Evolutionary conservation across 495 filamentous ascomycete species (phyloP).

Genomic region (Penicillium egyptiacum): DNA sequence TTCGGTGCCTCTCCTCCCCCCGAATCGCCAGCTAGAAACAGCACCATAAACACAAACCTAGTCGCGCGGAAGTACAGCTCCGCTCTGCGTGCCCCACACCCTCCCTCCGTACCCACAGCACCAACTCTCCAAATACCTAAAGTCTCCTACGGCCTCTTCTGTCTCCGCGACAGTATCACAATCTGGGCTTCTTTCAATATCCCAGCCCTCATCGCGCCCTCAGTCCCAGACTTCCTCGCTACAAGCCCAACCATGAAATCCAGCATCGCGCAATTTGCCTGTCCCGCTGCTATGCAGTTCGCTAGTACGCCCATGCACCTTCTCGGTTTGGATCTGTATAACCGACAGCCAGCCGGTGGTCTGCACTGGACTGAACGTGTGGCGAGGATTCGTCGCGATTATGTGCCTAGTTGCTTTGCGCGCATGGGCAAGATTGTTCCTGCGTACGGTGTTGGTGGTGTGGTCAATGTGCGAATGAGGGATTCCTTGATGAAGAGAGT

Average conservation of each 20-base stretch:
- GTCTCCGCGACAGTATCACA: conserved; percentile 80
- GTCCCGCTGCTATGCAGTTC: conserved; percentile 79
- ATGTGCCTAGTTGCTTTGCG: conserved; percentile 72
- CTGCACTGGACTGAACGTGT: conserved; percentile 58
- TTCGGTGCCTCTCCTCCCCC: conserved; percentile 58
- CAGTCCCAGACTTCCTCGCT: conserved; percentile 47
- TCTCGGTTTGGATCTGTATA: conserved; percentile 86
- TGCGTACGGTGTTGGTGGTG: conserved; percentile 90
- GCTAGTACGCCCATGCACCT: conserved; percentile 85
- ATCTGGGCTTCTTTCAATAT: conserved; percentile 95
- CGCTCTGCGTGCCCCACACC: conserved; percentile 36
- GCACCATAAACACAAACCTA: conserved; percentile 18
- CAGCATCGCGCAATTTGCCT: conserved; percentile 74
- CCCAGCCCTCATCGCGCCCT: conserved; percentile 67
- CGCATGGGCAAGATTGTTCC: conserved; percentile 90
- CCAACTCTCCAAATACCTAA: conserved; percentile 40
- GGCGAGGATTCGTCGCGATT: conserved; percentile 69
- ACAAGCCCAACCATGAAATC: conserved; percentile 53
- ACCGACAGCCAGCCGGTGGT: conserved; percentile 54
- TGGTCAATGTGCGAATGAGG: conserved; percentile 78
- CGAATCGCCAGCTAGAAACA: conserved; percentile 5
- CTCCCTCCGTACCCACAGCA: conserved; percentile 15
- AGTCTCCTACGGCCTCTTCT: conserved; percentile 74
- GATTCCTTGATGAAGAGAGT: conserved; percentile 54
- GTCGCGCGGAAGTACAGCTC: conserved; percentile 28